Percentiles rank a stretch among this genome's conserved stretches.
phyloP scores from a whole-genome alignment of 495 filamentous ascomycete genomes.

The Lophiostoma macrostomum region DNA sequence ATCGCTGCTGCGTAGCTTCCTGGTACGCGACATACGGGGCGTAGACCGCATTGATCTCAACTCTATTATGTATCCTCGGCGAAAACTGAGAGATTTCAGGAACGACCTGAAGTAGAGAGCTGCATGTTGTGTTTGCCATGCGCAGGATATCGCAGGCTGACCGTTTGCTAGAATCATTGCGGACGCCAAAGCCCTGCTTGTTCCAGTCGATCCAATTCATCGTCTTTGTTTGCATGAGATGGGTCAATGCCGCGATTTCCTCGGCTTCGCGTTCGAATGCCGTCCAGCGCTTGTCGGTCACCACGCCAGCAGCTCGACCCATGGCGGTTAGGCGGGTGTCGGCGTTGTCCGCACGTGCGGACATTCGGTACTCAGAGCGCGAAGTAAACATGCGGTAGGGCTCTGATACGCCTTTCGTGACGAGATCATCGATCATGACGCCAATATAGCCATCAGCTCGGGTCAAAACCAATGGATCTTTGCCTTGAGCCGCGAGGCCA shows the following conservation, averaged over 20 bases:
- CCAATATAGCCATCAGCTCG: conserved; percentile 93
- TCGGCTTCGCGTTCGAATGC: conserved; percentile 59
- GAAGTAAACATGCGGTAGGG: conserved; percentile 99
- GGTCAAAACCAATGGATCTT: conserved; percentile 62
- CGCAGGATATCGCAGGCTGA: conserved; percentile 75
- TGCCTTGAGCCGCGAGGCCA: conserved; percentile 68
- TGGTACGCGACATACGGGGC: conserved; percentile 79
- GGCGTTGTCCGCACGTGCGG: conserved; percentile 86
- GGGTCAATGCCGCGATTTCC: conserved; percentile 63
- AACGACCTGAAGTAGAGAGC: conserved; percentile 46
- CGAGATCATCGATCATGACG: conserved; percentile 97
- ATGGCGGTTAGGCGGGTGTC: conserved; percentile 79
- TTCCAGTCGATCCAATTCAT: conserved; percentile 63
- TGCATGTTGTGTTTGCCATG: conserved; percentile 54
- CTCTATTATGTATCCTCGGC: conserved; percentile 58
- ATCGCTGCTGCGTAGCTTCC: conserved; percentile 56
- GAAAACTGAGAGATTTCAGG: conserved; percentile 50
- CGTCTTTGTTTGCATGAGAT: conserved; percentile 53
- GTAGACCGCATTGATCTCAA: conserved; percentile 78
- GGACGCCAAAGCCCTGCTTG: conserved; percentile 63
- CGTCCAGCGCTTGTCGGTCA: conserved; percentile 74
- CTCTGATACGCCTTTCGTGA: conserved; percentile 95
- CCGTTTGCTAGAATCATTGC: conserved; percentile 57
- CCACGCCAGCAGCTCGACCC: conserved; percentile 73
- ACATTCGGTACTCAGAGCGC: conserved; percentile 92